Evolutionary conservation across 148 eudicot species (phyloP).

Genomic region (Camellia granthamiana): DNA sequence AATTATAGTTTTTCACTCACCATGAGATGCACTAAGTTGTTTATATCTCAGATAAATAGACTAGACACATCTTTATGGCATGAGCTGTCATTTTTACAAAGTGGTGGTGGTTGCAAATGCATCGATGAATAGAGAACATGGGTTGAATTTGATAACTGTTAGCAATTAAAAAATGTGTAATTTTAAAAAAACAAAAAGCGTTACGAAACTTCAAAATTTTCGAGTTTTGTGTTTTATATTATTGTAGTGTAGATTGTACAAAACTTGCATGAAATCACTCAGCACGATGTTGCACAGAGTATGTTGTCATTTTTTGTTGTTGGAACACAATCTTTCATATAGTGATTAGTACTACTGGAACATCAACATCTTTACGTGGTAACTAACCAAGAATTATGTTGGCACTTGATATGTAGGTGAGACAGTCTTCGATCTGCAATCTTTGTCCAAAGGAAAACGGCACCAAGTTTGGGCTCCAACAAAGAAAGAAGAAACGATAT

Average conservation of each 20-base stretch:
- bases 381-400: background rate
- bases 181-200: too few species aligned
- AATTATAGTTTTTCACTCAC: background rate
- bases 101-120: too few species aligned
- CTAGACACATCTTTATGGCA: too few species aligned
- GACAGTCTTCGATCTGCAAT: constrained; percentile 36
- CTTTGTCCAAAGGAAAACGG: background rate
- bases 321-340: background rate
- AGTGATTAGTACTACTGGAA: background rate
- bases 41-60: background rate
- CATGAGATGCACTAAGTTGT: background rate
- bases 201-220: too few species aligned
- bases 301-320: background rate
- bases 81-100: background rate
- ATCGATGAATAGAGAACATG: too few species aligned
- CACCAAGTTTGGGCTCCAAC: background rate
- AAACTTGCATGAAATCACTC: too few species aligned
- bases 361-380: background rate
- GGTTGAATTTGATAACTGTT: too few species aligned
- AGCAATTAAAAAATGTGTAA: too few species aligned
- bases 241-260: too few species aligned
- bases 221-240: too few species aligned
- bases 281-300: too few species aligned
- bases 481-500: background rate
- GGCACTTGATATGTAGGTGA: constrained; percentile 29